Evolutionary conservation across 306 rosid species (phyloP).

Genomic region (Luffa acutangula): DNA sequence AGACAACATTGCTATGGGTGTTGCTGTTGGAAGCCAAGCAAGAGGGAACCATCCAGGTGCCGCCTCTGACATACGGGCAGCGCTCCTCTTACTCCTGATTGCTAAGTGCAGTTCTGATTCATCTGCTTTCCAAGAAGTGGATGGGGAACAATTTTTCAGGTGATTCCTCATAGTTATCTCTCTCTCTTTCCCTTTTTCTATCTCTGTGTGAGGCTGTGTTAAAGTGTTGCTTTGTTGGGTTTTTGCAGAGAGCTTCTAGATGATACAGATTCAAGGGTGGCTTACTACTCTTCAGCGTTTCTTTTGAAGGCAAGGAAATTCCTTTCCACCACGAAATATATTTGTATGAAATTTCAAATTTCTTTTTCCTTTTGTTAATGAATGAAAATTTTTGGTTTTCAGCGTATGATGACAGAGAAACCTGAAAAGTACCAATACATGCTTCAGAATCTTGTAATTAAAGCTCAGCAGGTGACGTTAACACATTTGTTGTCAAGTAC

Average conservation of each 20-base stretch:
- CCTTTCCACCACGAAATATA: background rate
- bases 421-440: slow-evolving; percentile 92
- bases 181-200: background rate
- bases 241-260: slow-evolving; percentile 80
- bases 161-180: slow-evolving; percentile 21
- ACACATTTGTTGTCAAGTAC: background rate
- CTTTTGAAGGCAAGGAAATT: slow-evolving; percentile 78
- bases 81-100: slow-evolving; percentile 82
- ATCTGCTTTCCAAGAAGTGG: slow-evolving; percentile 75
- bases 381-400: slow-evolving; percentile 16
- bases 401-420: slow-evolving; percentile 96
- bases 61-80: slow-evolving; percentile 88
- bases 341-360: slow-evolving; percentile 5
- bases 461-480: slow-evolving; percentile 90
- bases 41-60: slow-evolving; percentile 96
- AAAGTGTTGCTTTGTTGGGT: slow-evolving; percentile 9
- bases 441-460: slow-evolving; percentile 90
- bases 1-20: slow-evolving; percentile 84
- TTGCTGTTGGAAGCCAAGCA: slow-evolving; percentile 98
- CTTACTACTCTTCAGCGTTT: slow-evolving; percentile 91
- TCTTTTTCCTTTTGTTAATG: slow-evolving; percentile 10
- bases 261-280: slow-evolving; percentile 97
- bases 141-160: slow-evolving; percentile 86
- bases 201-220: background rate
- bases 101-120: slow-evolving; percentile 96